Evolutionary conservation across 495 filamentous ascomycete species (phyloP).

Genomic region (Oidiodendron maius): DNA sequence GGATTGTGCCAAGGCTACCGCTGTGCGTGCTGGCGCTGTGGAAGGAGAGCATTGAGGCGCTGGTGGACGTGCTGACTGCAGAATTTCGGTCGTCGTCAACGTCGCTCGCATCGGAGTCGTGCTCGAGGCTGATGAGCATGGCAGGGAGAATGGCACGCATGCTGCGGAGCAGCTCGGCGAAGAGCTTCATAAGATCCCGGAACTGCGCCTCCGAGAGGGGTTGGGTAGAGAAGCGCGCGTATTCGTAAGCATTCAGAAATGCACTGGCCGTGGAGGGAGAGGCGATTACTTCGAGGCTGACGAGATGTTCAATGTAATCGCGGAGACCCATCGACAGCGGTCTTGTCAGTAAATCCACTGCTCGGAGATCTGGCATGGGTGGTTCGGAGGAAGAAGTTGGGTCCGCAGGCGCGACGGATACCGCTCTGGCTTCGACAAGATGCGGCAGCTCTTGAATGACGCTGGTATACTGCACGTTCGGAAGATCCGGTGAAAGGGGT

Average conservation of each 20-base stretch:
- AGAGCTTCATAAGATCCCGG: constrained; percentile 76
- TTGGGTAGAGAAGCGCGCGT: constrained; percentile 67
- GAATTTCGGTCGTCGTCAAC: constrained; percentile 42
- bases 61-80: constrained; percentile 27
- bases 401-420: constrained; percentile 70
- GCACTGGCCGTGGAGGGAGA: constrained; percentile 46
- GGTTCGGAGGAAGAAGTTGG: constrained; percentile 33
- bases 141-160: constrained; percentile 61
- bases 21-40: constrained; percentile 11
- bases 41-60: constrained; percentile 20
- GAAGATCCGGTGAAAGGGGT: constrained; percentile 63
- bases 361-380: constrained; percentile 45
- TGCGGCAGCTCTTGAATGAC: constrained; percentile 87
- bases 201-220: constrained; percentile 61
- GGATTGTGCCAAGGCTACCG: constrained; percentile 24
- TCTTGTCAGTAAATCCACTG: constrained; percentile 66
- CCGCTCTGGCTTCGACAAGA: constrained; percentile 87
- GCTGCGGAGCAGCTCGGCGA: constrained; percentile 70
- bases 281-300: constrained; percentile 56
- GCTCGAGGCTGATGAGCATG: constrained; percentile 18
- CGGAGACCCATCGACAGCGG: constrained; percentile 69
- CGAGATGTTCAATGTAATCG: constrained; percentile 72
- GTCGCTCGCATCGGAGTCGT: constrained; percentile 36
- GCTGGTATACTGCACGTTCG: constrained; percentile 70
- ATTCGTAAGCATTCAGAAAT: constrained; percentile 76